Evolutionary conservation across 2,329 filamentous ascomycete genomes (phyloP).

Genomic region (Dactylellina sp.): DNA sequence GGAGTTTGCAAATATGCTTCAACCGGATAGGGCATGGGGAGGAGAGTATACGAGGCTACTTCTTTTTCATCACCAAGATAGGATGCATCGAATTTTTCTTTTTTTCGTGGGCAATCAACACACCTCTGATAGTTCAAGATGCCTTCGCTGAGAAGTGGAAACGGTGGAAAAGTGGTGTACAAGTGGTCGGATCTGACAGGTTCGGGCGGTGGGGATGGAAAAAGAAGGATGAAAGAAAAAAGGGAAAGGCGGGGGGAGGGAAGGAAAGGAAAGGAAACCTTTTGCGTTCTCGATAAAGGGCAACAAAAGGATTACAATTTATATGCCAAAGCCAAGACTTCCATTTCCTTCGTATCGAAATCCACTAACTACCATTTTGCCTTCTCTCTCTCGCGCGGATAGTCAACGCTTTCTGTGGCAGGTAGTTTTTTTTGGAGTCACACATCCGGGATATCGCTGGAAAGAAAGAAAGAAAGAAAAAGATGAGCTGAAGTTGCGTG

Average conservation of each 20-base stretch:
- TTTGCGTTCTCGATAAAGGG: no score
- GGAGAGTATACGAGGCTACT: neutral
- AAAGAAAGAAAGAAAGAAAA: neutral
- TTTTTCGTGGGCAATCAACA: constrained; percentile 53
- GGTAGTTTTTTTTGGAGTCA: no score
- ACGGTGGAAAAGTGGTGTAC: neutral
- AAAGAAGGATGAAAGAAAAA: neutral
- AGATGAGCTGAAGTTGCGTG: neutral
- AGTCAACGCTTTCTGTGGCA: no score
- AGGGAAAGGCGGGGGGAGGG: neutral
- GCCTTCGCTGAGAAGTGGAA: constrained; percentile 32
- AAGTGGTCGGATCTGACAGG: neutral
- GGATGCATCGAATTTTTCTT: constrained; percentile 21
- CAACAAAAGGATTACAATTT: constrained; percentile 23
- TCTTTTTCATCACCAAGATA: constrained; percentile 8
- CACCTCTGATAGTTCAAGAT: constrained; percentile 52
- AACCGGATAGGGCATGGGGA: neutral
- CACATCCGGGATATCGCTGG: no score
- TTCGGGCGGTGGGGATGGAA: neutral
- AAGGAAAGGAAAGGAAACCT: neutral
- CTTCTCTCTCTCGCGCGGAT: no score
- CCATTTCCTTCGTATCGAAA: neutral
- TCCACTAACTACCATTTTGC: no score
- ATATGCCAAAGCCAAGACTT: constrained; percentile 25
- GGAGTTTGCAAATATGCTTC: neutral